A percentile compares a stretch with the other conserved stretches of the same genome.
Conservation (phyloP, 129 eudicot species). For the Artemisia argyi region DNA sequence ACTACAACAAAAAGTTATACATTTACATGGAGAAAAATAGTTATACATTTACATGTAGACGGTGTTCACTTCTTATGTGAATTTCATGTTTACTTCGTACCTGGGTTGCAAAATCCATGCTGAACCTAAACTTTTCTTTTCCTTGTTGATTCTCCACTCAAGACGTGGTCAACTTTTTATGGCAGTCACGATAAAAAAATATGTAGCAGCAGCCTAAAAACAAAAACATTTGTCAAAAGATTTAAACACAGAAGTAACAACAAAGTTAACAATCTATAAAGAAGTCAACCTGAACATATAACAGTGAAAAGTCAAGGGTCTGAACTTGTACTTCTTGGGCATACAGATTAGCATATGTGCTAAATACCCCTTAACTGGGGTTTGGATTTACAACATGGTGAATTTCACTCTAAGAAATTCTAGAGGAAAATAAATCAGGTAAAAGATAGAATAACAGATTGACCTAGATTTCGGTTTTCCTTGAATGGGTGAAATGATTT, state of each 20-base stretch:
- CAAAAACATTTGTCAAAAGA: slow-evolving; percentile 17
- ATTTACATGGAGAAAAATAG: too few relatives aligned
- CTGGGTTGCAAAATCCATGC: too few relatives aligned
- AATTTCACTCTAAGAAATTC: slow-evolving; percentile 69
- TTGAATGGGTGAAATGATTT: too few relatives aligned
- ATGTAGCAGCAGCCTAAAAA: slow-evolving; percentile 65
- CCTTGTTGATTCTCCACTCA: too few relatives aligned
- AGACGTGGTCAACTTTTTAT: too few relatives aligned
- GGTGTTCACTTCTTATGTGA: slow-evolving; percentile 52
- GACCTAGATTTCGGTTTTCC: too few relatives aligned
- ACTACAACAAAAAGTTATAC: too few relatives aligned
- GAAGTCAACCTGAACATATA: too few relatives aligned
- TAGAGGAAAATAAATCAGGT: slow-evolving; percentile 7
- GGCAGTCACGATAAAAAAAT: too few relatives aligned
- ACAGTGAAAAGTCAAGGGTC: too few relatives aligned
- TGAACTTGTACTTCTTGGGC: slow-evolving; percentile 92
- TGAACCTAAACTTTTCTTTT: too few relatives aligned
- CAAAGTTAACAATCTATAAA: background rate
- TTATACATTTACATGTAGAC: too few relatives aligned
- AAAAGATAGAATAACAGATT: background rate
- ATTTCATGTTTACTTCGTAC: slow-evolving; percentile 29
- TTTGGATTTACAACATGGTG: slow-evolving; percentile 93
- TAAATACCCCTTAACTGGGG: slow-evolving; percentile 89
- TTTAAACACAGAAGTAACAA: background rate
- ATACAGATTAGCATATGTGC: slow-evolving; percentile 68